Percentiles rank a stretch among this genome's conserved stretches.
phyloP scores from a whole-genome alignment of 768 basidiomycete genomes.

The Amanita polypyramis region DNA sequence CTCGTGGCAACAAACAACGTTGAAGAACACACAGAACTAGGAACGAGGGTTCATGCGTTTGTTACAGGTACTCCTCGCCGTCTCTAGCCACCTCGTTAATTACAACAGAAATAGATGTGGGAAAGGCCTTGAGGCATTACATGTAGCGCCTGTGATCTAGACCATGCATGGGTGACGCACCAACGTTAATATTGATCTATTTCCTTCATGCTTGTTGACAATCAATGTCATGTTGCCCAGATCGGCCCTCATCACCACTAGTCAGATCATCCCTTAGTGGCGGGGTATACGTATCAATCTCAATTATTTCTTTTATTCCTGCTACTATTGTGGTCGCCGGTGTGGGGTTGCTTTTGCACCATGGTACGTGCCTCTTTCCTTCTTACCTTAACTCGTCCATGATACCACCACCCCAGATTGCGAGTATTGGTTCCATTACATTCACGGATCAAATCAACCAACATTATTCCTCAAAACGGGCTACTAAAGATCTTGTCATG shows the following conservation, averaged over 20 bases:
- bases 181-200: background rate
- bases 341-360: background rate
- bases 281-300: background rate
- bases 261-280: background rate
- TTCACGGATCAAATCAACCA: constrained; percentile 6
- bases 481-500: constrained; percentile 2
- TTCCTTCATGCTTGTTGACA: background rate
- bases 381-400: background rate
- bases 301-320: background rate
- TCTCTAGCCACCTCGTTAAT: background rate
- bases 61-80: background rate
- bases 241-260: background rate
- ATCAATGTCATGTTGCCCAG: background rate
- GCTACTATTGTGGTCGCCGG: too few species aligned
- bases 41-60: background rate
- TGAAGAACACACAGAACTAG: background rate
- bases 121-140: background rate
- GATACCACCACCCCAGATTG: background rate
- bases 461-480: constrained; percentile 1
- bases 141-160: background rate
- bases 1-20: background rate
- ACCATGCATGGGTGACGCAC: background rate
- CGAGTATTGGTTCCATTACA: constrained; percentile 1
- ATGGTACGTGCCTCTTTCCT: background rate
- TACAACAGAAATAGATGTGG: background rate